A percentile compares a stretch with the other conserved stretches of the same genome.
Conservation (phyloP, 2,329 filamentous ascomycete species). For the Verticillium isaacii region DNA sequence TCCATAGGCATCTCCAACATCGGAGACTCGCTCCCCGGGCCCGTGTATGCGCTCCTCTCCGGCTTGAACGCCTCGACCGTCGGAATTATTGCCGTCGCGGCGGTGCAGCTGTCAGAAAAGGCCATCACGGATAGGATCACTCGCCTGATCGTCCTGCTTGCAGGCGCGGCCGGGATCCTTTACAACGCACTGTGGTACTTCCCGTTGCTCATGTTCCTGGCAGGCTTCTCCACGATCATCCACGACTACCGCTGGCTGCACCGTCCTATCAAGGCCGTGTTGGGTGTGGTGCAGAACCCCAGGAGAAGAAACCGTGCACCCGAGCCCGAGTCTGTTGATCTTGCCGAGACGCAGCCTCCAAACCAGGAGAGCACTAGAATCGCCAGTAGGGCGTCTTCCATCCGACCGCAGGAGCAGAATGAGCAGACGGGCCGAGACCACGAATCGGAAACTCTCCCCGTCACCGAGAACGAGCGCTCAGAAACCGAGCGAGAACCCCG, state of each 20-base stretch:
- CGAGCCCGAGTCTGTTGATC: not conserved
- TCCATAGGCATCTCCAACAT: constrained; percentile 61
- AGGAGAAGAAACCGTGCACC: not conserved
- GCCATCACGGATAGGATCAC: constrained; percentile 62
- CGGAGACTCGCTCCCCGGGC: constrained; percentile 49
- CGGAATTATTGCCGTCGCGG: constrained; percentile 66
- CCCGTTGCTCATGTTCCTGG: constrained; percentile 55
- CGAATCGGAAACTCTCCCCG: constrained; percentile 3
- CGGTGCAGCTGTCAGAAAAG: constrained; percentile 62
- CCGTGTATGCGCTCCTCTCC: constrained; percentile 65
- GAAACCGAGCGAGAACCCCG: constrained; percentile 13
- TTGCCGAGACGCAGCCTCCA: not conserved
- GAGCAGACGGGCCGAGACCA: not conserved
- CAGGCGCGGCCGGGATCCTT: constrained; percentile 59
- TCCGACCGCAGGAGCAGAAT: not conserved
- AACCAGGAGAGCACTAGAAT: not conserved
- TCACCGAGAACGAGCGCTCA: not conserved
- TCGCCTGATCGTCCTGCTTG: constrained; percentile 58
- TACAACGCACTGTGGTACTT: constrained; percentile 76
- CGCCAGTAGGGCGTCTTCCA: constrained; percentile 2
- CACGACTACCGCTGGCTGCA: constrained; percentile 53
- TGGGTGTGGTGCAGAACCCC: not conserved
- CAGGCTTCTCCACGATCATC: constrained; percentile 45
- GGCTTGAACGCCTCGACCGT: constrained; percentile 70
- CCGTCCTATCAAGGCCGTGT: constrained; percentile 15